Conservation (phyloP, 2,329 filamentous ascomycete species). For the Tympanopsis confertula region DNA sequence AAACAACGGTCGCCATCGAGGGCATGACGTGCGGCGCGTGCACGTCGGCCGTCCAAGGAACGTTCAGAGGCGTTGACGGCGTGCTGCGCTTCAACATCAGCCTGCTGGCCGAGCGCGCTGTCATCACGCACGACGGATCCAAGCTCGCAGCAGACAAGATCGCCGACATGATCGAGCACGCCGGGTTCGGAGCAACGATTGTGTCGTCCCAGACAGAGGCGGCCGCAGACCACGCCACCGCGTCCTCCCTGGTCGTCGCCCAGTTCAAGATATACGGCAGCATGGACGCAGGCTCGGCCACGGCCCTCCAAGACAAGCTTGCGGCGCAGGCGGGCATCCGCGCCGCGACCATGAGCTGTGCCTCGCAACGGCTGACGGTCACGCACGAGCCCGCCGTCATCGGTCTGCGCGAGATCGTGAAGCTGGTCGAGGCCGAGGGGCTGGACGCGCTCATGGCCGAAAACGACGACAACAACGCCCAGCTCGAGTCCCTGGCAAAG, state of each 20-base stretch:
- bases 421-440: slow-evolving; percentile 67
- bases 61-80: slow-evolving; percentile 67
- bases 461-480: slow-evolving; percentile 89
- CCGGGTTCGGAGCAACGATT: slow-evolving; percentile 78
- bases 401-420: slow-evolving; percentile 74
- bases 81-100: slow-evolving; percentile 88
- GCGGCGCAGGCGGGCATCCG: slow-evolving; percentile 56
- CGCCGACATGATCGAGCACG: slow-evolving; percentile 72
- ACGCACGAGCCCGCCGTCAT: slow-evolving; percentile 60
- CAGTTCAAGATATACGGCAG: slow-evolving; percentile 79
- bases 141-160: slow-evolving; percentile 66
- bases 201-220: slow-evolving; percentile 60
- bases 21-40: slow-evolving; percentile 98
- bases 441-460: slow-evolving; percentile 86
- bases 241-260: slow-evolving; percentile 39
- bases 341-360: slow-evolving; percentile 62
- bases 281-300: slow-evolving; percentile 58
- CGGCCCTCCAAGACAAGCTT: slow-evolving; percentile 60
- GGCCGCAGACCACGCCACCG: slow-evolving; percentile 35
- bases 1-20: slow-evolving; percentile 78
- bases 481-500: slow-evolving; percentile 89
- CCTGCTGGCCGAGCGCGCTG: slow-evolving; percentile 79
- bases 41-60: slow-evolving; percentile 78
- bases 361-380: slow-evolving; percentile 64
- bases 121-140: slow-evolving; percentile 69